A percentile compares a stretch with the other conserved stretches of the same genome.
Evolutionary conservation across 768 basidiomycete species (phyloP).

Genomic region (Xerocomellus intermedius): DNA sequence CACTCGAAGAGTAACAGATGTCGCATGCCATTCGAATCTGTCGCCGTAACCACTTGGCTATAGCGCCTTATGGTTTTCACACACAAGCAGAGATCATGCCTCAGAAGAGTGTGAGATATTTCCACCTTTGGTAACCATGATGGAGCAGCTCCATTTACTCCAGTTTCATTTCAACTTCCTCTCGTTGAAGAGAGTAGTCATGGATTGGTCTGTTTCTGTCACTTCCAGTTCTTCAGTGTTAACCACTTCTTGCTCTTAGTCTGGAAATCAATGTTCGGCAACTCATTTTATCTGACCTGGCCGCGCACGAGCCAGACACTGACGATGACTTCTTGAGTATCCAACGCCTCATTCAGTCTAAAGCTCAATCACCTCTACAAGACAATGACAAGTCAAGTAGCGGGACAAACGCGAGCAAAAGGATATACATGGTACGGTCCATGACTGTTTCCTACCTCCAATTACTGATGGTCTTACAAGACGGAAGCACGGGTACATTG

Average conservation of each 20-base stretch:
- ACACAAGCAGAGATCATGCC: not conserved
- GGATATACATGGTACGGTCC: conserved; percentile 58
- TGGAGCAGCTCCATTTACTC: not conserved
- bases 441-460: not conserved
- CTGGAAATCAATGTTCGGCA: conserved; percentile 79
- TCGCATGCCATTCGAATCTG: conserved; percentile 52
- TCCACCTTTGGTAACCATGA: conserved; percentile 5
- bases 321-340: conserved; percentile 48
- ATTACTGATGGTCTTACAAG: conserved; percentile 36
- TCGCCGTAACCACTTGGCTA: conserved; percentile 81
- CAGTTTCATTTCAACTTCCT: not conserved
- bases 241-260: conserved; percentile 35
- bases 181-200: conserved; percentile 17
- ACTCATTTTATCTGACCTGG: conserved; percentile 72
- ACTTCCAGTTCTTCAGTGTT: not conserved
- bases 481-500: conserved; percentile 70
- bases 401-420: conserved; percentile 13
- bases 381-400: conserved; percentile 10
- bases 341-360: conserved; percentile 58
- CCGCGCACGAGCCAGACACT: conserved; percentile 49
- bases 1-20: conserved; percentile 40
- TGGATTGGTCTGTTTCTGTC: conserved; percentile 48
- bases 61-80: conserved; percentile 37
- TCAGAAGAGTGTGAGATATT: not conserved
- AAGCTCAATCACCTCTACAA: conserved; percentile 46